These are phyloP conservation scores for Malassezia restricta DNA, from an alignment of 1,284 basidiomycete species.

Conservation along the genomic window DNA sequence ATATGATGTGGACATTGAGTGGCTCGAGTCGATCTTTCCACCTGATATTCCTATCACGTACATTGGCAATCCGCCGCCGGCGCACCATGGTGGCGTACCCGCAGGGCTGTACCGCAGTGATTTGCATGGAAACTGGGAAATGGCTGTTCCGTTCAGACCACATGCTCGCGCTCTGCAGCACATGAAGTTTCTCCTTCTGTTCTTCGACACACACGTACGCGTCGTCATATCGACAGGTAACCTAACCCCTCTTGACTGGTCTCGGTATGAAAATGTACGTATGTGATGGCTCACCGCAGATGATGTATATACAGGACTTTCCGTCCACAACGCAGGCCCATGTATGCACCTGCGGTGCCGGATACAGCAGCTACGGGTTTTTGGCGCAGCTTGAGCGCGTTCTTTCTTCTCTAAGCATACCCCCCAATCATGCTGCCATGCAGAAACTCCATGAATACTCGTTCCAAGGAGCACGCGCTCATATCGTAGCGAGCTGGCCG, in stretches of 20 bases:
- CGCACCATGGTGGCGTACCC: conserved; percentile 13
- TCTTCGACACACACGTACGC: conserved; percentile 23
- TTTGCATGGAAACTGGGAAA: conserved; percentile 20
- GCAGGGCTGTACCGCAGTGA: conserved; percentile 23
- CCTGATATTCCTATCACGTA: conserved; percentile 25
- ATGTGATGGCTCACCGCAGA: conserved; percentile 1
- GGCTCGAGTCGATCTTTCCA: conserved; percentile 32
- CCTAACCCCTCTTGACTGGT: conserved; percentile 37
- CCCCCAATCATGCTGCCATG: conserved; percentile 18
- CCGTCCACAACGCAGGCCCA: conserved; percentile 3
- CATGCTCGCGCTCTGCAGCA: conserved; percentile 27
- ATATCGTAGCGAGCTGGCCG: conserved; percentile 31
- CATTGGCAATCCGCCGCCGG: conserved; percentile 23
- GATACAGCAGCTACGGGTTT: conserved; percentile 17
- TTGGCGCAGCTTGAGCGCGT: conserved; percentile 20
- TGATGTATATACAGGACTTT: conserved; percentile 37
- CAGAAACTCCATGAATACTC: conserved; percentile 18
- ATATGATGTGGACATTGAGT: conserved; percentile 34
- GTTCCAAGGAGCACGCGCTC: conserved; percentile 14
- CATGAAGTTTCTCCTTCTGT: conserved; percentile 35
- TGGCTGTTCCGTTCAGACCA: conserved; percentile 23
- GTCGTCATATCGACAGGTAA: conserved; percentile 35
- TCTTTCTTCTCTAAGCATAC: conserved; percentile 25
- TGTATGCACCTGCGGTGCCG: background rate
- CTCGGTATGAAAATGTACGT: conserved; percentile 35